Base-by-base conservation (phyloP, 371 early-diverging fungal species). In the Mortierella polycephala region DNA sequence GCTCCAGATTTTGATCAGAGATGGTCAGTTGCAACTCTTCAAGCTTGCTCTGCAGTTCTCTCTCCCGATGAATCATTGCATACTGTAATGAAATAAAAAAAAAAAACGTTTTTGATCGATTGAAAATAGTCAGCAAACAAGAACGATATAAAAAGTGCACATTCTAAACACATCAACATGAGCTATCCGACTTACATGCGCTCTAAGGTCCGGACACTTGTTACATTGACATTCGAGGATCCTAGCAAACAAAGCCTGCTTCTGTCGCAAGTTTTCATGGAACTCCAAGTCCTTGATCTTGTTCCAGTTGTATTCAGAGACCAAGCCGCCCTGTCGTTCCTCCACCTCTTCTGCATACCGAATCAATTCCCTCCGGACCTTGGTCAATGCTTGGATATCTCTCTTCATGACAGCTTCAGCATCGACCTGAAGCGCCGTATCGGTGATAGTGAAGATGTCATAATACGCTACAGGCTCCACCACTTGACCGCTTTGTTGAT, bases 1-100 rank as follows among this genome's bases (percentile, higher is more conserved):
- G 83, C 57, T 94, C 94, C 12, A 98, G 87, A 74, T 96, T 98
- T 72, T 95, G 93, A 57, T 95, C 96, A 0, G 95, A 94, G 21
- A 97, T 90, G 9, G 89, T 90, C 62, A 88, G 85, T 39, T 90
- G 86, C 46, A 98, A 84, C 59, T 92, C 88, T 21, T 91, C 90
- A 11, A 97, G 81, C 69, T 93, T 88, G 13, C 79, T 81, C 39
- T 91, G 84, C 12, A 97, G 82, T 41, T 83, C 75, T 42, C 89
- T 88, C 64, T 92, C 89, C 21, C 83, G 87, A 72, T 96, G 92
- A 14, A 92, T 82, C 39, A 88, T 75, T 5, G 85, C 87, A 79
- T 92, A 97, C 89, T 89, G 62, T 39, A 67, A 4, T 30, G 30
- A 56, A 57, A 66, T 52, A 8, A 41, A 39, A 20, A 56, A 57